Evolutionary conservation across 306 rosid genomes (phyloP), one percentile per base, ranked within the genome.

Genomic region (Oxytropis ochrocephala): DNA sequence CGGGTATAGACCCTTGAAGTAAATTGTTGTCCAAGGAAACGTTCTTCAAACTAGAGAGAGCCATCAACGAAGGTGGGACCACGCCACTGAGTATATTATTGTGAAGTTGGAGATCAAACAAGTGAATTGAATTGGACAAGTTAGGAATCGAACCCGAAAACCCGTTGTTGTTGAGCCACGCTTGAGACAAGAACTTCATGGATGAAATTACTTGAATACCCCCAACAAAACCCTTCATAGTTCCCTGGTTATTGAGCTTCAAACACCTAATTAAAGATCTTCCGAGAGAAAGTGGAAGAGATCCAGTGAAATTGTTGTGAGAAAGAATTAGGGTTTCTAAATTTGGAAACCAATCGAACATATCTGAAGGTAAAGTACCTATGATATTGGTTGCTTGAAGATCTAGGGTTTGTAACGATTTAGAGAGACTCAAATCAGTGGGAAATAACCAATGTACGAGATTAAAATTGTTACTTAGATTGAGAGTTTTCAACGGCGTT

Each of bases 91-190:
- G 72, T 56, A 13, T 64, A 46, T 91, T 91, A 12, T 2, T 50
- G 87, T 93, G 56, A 4, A 91, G 94, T 83, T 85, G 96, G 54
- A 91, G 82, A 81, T 89, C 97, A 16, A 63, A 73, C 74, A 91
- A 57, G 52, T 8, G 1, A 4, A 32, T 70, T 35, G 88, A 85
- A 1, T 78, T 74, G 0, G 96, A 84, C 46, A 89, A 57, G 54
- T 91, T 87, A 0, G 97, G 94, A 55, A 91, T 85, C 29, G 80
- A 73, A 36, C 94, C 94, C 0, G 78, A 73, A 73, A 91, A 91
- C 27, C 21, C 75, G 62, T 91, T 91, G 0, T n/a, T 46, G 50
- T 46, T 5, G 1, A 46, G 50, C 8, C 50, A 46, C 0, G 50
- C 18, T 7, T 46, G 50, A 46, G 50, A 46, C 50, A 46, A 46